Evolutionary conservation across 768 basidiomycete species (phyloP).

Genomic region (Tubosaeta brunneosetosa): DNA sequence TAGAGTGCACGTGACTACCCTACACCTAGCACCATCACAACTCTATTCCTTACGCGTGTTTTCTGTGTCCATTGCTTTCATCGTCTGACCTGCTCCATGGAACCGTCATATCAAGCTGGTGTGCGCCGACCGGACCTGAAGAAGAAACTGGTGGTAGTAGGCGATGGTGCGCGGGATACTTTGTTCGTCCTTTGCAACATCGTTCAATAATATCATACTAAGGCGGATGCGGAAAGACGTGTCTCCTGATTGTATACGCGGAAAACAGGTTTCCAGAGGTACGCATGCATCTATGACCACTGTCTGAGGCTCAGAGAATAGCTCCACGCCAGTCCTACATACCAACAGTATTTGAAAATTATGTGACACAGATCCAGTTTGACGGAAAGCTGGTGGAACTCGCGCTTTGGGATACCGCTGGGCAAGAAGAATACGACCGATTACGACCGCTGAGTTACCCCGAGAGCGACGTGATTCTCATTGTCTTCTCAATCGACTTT

Average conservation of each 20-base stretch:
- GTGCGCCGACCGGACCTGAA: slow-evolving; percentile 71
- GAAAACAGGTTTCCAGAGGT: slow-evolving; percentile 97
- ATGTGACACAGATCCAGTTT: slow-evolving; percentile 80
- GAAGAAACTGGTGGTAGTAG: slow-evolving; percentile 84
- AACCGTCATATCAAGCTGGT: slow-evolving; percentile 21
- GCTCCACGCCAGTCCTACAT: slow-evolving; percentile 65
- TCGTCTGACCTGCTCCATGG: slow-evolving; percentile 16
- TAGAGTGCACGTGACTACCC: slow-evolving; percentile 15
- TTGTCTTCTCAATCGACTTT: slow-evolving; percentile 93
- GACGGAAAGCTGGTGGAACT: slow-evolving; percentile 89
- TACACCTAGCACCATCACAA: neutral
- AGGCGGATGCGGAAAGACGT: slow-evolving; percentile 92
- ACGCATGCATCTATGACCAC: slow-evolving; percentile 24
- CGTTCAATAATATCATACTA: slow-evolving; percentile 26
- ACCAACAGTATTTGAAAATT: slow-evolving; percentile 93
- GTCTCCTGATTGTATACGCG: slow-evolving; percentile 93
- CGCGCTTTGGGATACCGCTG: slow-evolving; percentile 98
- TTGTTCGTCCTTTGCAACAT: slow-evolving; percentile 23
- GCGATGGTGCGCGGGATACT: slow-evolving; percentile 60
- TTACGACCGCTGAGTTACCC: slow-evolving; percentile 83
- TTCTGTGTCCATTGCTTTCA: neutral
- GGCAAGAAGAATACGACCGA: slow-evolving; percentile 95
- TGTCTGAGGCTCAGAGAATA: slow-evolving; percentile 18
- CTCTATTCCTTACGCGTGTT: slow-evolving; percentile 1
- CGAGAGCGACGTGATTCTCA: slow-evolving; percentile 86